Evolutionary conservation across 441 rosid genomes (phyloP).

Genomic region (Gossypium davidsonii): DNA sequence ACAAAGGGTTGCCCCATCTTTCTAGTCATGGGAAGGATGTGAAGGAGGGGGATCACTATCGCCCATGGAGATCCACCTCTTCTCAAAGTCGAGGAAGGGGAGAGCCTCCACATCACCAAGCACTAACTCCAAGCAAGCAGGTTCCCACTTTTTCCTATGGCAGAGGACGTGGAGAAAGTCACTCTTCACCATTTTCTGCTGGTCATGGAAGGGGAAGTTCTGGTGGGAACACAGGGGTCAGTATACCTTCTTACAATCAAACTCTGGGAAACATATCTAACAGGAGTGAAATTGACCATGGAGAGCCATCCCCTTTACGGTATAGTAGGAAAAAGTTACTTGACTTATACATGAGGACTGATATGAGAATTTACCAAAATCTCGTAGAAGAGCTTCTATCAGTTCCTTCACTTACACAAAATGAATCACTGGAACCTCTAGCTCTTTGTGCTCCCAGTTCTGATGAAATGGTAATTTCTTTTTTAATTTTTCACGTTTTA

Average conservation of each 20-base stretch:
- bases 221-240: slow-evolving; percentile 47
- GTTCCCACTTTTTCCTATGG: slow-evolving; percentile 50
- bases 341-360: slow-evolving; percentile 64
- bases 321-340: slow-evolving; percentile 74
- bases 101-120: slow-evolving; percentile 57
- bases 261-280: slow-evolving; percentile 36
- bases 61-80: slow-evolving; percentile 76
- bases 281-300: slow-evolving; percentile 51
- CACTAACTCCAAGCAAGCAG: slow-evolving; percentile 57
- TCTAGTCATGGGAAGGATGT: slow-evolving; percentile 57
- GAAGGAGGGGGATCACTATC: slow-evolving; percentile 62
- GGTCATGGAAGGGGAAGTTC: slow-evolving; percentile 59
- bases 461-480: slow-evolving; percentile 65
- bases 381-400: slow-evolving; percentile 53
- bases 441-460: slow-evolving; percentile 67
- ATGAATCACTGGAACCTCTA: slow-evolving; percentile 67
- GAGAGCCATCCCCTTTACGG: slow-evolving; percentile 42
- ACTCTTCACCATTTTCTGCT: slow-evolving; percentile 41
- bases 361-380: slow-evolving; percentile 34
- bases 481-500: background rate
- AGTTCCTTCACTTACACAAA: slow-evolving; percentile 70
- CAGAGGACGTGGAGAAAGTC: slow-evolving; percentile 66
- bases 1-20: slow-evolving; percentile 51
- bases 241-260: slow-evolving; percentile 36
- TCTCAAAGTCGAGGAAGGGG: slow-evolving; percentile 76